Conservation (phyloP, 2,329 filamentous ascomycete species). For the Alternaria longipes region DNA sequence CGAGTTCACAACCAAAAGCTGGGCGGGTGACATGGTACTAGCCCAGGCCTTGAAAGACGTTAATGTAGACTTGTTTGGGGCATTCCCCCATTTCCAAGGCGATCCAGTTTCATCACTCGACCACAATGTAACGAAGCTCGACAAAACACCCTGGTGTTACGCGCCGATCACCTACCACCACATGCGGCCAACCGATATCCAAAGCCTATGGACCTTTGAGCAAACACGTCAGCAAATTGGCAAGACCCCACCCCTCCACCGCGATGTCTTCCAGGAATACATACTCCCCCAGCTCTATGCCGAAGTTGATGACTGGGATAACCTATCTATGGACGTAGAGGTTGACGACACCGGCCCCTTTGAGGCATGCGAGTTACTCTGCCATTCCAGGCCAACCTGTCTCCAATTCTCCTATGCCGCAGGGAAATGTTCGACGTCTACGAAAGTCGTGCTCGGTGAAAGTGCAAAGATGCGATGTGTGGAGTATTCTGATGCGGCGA, state of each 20-base stretch:
- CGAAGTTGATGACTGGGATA: constrained; percentile 8
- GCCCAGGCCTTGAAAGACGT: constrained; percentile 57
- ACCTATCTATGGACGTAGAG: constrained; percentile 5
- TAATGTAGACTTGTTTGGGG: constrained; percentile 40
- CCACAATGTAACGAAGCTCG: constrained; percentile 29
- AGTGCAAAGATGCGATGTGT: constrained; percentile 3
- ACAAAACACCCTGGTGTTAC: constrained; percentile 58
- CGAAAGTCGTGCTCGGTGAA: background rate
- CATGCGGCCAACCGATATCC: constrained; percentile 54
- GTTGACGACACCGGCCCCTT: background rate
- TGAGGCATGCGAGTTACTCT: constrained; percentile 2
- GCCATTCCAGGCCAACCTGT: constrained; percentile 2
- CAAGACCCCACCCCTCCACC: constrained; percentile 4
- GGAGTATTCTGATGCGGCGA: constrained; percentile 7
- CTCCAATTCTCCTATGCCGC: constrained; percentile 11
- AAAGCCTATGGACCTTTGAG: constrained; percentile 57
- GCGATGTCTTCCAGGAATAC: constrained; percentile 18
- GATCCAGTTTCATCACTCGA: constrained; percentile 36
- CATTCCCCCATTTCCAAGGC: constrained; percentile 33
- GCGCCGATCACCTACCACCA: constrained; percentile 60
- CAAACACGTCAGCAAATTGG: constrained; percentile 25
- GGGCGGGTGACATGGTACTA: constrained; percentile 62
- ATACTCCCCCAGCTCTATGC: constrained; percentile 5
- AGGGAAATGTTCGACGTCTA: constrained; percentile 5
- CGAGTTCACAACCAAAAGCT: constrained; percentile 56